Evolutionary conservation across 2,329 filamentous ascomycete species (phyloP).

Genomic region (Fusarium sp.): DNA sequence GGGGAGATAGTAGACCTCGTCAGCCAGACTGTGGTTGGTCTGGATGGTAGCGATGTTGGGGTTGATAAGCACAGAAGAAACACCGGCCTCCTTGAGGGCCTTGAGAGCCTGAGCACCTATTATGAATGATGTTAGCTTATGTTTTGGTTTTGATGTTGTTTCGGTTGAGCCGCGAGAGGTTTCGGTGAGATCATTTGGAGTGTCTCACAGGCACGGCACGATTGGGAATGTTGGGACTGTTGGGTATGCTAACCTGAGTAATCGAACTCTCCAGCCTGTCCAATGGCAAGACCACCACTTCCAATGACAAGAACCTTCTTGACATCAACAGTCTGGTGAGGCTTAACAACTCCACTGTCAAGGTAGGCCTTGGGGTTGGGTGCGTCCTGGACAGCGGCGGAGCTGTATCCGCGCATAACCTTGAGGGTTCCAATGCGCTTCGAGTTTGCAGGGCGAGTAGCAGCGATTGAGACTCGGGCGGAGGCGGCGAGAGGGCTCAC

Average conservation of each 20-base stretch:
- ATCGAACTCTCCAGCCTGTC: slow-evolving; percentile 97
- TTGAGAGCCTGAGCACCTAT: slow-evolving; percentile 95
- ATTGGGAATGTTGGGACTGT: neutral
- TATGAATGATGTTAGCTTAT: slow-evolving; percentile 37
- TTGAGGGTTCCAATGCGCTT: slow-evolving; percentile 65
- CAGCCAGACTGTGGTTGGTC: slow-evolving; percentile 94
- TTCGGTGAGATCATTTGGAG: slow-evolving; percentile 17
- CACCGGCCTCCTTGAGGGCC: slow-evolving; percentile 94
- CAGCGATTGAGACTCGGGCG: slow-evolving; percentile 44
- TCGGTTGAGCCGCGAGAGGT: slow-evolving; percentile 33
- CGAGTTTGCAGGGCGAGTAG: slow-evolving; percentile 50
- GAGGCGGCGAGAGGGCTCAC: slow-evolving; percentile 50
- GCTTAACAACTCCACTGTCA: slow-evolving; percentile 87
- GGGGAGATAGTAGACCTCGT: slow-evolving; percentile 98
- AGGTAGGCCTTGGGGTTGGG: slow-evolving; percentile 90
- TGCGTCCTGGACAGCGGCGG: slow-evolving; percentile 71
- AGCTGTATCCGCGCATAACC: slow-evolving; percentile 58
- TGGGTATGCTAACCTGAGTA: slow-evolving; percentile 82
- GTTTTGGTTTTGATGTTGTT: slow-evolving; percentile 4
- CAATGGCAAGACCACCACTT: slow-evolving; percentile 94
- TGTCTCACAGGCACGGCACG: neutral
- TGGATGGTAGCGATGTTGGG: slow-evolving; percentile 99
- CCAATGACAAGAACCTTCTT: slow-evolving; percentile 98
- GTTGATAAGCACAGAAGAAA: slow-evolving; percentile 93
- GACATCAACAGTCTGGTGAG: slow-evolving; percentile 83